Conservation (phyloP, 164 flowering plant genomes). For the Tinospora cordifolia region DNA sequence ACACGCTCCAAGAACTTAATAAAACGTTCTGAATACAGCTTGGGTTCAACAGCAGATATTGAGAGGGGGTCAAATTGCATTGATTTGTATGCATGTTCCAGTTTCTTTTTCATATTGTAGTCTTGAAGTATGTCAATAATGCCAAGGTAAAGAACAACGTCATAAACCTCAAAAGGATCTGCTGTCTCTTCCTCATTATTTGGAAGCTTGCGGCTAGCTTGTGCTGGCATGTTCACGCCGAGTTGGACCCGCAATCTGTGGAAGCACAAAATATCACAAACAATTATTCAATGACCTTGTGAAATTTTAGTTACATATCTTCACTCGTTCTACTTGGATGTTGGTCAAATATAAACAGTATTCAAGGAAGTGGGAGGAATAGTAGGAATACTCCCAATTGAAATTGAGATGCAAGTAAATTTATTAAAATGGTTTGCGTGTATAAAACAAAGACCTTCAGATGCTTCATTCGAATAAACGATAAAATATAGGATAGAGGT, state of each 20-base stretch:
- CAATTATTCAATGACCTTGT: not conserved
- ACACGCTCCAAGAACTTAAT: constrained; percentile 59
- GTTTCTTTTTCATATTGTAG: constrained; percentile 67
- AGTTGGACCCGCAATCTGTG: constrained; percentile 71
- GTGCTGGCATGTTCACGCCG: constrained; percentile 97
- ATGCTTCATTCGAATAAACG: too few species aligned
- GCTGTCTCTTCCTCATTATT: constrained; percentile 34
- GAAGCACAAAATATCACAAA: not conserved
- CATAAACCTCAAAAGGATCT: constrained; percentile 78
- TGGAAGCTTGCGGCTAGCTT: constrained; percentile 50
- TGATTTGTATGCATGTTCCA: constrained; percentile 77
- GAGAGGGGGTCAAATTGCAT: constrained; percentile 52
- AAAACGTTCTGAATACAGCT: constrained; percentile 63
- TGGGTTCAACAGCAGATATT: constrained; percentile 75
- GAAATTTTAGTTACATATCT: not conserved
- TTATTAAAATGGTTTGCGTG: too few species aligned
- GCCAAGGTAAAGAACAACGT: constrained; percentile 86
- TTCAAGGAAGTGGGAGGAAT: too few species aligned
- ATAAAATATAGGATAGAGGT: too few species aligned
- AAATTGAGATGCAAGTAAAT: too few species aligned
- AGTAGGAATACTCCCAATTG: too few species aligned
- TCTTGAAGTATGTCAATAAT: constrained; percentile 85
- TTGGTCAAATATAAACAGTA: too few species aligned
- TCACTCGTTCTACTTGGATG: too few species aligned
- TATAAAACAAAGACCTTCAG: too few species aligned